A percentile compares a stretch with the other conserved stretches of the same genome.
Conservation (phyloP, 2,329 filamentous ascomycete genomes). For the Ophiostoma perfectum region DNA sequence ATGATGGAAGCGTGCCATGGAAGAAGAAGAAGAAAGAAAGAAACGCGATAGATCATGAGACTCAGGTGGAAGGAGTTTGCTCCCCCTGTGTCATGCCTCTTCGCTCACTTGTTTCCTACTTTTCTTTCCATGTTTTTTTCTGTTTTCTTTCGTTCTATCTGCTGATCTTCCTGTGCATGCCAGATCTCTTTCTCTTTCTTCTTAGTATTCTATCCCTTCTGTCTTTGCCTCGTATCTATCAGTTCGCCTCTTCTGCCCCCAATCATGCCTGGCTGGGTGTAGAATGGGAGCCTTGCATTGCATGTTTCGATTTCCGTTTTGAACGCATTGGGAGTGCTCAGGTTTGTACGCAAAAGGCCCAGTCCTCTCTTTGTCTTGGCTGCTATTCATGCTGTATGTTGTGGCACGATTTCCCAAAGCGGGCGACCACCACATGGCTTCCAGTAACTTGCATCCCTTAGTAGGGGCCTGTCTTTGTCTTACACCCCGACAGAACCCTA, state of each 20-base stretch:
- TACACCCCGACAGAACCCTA: background rate
- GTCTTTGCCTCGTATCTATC: background rate
- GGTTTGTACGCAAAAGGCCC: background rate
- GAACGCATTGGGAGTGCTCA: background rate
- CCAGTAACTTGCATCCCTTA: constrained; percentile 4
- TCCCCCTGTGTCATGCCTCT: too few relatives aligned
- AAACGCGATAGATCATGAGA: too few relatives aligned
- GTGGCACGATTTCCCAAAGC: constrained; percentile 10
- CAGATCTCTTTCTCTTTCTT: background rate
- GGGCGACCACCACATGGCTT: background rate
- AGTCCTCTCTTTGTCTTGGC: constrained; percentile 13
- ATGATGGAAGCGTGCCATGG: too few relatives aligned
- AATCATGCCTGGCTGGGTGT: background rate
- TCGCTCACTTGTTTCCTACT: background rate
- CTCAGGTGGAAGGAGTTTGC: too few relatives aligned
- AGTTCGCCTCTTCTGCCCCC: background rate
- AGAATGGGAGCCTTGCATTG: background rate
- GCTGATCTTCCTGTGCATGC: background rate
- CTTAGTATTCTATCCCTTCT: background rate
- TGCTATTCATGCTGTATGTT: constrained; percentile 4
- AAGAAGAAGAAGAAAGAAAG: too few relatives aligned
- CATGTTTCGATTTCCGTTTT: background rate
- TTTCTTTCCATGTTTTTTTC: background rate
- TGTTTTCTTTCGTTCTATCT: background rate
- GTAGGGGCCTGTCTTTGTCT: background rate